A percentile compares a stretch with the other conserved stretches of the same genome.
These are phyloP conservation scores for Starmerella lactis-condensi DNA, from an alignment of 805 yeast species.

Conservation along the genomic window DNA sequence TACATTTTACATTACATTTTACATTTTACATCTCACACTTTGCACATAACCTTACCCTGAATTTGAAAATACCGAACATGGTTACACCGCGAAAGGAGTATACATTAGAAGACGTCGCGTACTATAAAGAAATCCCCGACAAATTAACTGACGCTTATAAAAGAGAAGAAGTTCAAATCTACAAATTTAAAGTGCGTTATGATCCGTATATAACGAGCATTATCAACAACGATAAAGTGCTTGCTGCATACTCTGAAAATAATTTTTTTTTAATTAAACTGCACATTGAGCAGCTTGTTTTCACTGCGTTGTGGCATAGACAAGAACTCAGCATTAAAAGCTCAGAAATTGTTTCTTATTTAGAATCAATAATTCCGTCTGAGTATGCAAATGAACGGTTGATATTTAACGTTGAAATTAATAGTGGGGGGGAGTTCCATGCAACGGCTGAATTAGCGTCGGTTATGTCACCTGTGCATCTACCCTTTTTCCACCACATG, in stretches of 20 bases:
- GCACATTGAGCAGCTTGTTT: constrained; percentile 3
- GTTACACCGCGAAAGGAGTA: constrained; percentile 3
- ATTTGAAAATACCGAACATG: constrained; percentile 1
- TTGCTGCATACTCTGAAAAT: not conserved
- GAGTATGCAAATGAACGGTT: not conserved
- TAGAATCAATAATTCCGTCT: too few relatives aligned
- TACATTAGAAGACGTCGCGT: not conserved
- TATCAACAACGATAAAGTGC: not conserved
- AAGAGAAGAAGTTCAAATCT: not conserved
- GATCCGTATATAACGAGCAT: constrained; percentile 1
- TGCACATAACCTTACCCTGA: too few relatives aligned
- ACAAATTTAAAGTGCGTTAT: constrained; percentile 1
- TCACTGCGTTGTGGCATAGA: too few relatives aligned
- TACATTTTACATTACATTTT: too few relatives aligned
- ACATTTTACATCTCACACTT: too few relatives aligned
- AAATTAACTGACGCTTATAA: constrained; percentile 1
- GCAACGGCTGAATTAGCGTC: not conserved
- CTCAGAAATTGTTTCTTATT: too few relatives aligned
- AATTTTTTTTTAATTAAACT: constrained; percentile 3
- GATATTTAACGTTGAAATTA: not conserved
- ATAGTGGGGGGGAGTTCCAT: not conserved
- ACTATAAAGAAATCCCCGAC: not conserved
- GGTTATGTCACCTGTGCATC: not conserved
- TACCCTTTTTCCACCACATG: constrained; percentile 3
- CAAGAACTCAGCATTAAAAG: too few relatives aligned